phyloP scores from a whole-genome alignment of 2,329 filamentous ascomycete genomes.

The Herpotrichia juniperi region DNA sequence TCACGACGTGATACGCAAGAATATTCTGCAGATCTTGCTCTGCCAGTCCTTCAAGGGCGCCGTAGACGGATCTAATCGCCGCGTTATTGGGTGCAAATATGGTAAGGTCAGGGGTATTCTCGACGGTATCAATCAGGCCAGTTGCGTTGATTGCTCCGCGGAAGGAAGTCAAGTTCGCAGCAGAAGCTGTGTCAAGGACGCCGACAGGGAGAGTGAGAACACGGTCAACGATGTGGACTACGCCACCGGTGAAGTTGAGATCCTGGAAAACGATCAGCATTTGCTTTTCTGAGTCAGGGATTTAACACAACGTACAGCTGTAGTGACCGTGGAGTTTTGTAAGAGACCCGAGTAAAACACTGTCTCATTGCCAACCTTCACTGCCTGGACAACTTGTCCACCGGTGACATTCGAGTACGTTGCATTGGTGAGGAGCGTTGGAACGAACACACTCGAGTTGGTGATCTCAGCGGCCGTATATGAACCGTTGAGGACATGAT shows the following conservation, averaged over 20 bases:
- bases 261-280: constrained; percentile 32
- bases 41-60: constrained; percentile 55
- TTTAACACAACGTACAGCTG: constrained; percentile 49
- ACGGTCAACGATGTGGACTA: constrained; percentile 55
- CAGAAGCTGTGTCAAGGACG: constrained; percentile 36
- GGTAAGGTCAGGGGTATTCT: constrained; percentile 58
- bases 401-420: constrained; percentile 64
- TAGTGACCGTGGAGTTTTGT: constrained; percentile 55
- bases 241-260: constrained; percentile 52
- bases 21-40: constrained; percentile 57
- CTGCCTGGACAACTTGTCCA: constrained; percentile 62
- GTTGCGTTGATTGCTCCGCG: constrained; percentile 49
- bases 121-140: constrained; percentile 49
- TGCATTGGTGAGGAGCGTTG: constrained; percentile 57
- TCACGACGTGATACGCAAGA: constrained; percentile 69
- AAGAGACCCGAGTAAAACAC: constrained; percentile 61
- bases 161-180: constrained; percentile 47
- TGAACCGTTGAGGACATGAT: constrained; percentile 65
- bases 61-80: constrained; percentile 65
- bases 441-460: constrained; percentile 52
- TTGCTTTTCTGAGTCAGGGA: background rate
- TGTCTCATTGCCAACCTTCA: constrained; percentile 50
- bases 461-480: constrained; percentile 47
- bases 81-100: constrained; percentile 68
- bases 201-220: constrained; percentile 49